Conservation (phyloP, 768 basidiomycete species). For the Gloeophyllum trabeum region DNA sequence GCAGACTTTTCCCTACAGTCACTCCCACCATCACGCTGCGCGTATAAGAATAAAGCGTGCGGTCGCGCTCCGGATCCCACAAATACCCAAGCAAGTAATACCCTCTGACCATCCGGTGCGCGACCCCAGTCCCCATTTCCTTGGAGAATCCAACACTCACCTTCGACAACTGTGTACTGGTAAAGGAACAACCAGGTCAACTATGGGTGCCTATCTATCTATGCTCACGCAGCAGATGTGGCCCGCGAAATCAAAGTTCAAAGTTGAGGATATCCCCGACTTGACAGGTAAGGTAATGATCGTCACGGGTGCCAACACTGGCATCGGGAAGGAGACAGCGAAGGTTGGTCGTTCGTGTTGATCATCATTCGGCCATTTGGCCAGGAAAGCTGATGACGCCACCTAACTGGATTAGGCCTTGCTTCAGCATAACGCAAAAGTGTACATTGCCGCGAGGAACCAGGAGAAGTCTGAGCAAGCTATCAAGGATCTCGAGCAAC, state of each 20-base stretch:
- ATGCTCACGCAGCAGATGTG: not conserved
- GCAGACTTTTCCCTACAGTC: too few species aligned
- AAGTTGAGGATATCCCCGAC: constrained; percentile 8
- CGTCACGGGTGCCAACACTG: constrained; percentile 10
- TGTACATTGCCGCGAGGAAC: constrained; percentile 23
- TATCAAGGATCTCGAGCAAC: constrained; percentile 18
- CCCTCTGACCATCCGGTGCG: too few species aligned
- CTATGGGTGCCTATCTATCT: not conserved
- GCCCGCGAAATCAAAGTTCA: constrained; percentile 4
- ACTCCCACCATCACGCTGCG: too few species aligned
- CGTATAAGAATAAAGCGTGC: too few species aligned
- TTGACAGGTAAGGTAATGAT: constrained; percentile 9
- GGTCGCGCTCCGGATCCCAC: too few species aligned
- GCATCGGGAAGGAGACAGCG: constrained; percentile 9
- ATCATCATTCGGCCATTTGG: not conserved
- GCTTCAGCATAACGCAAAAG: constrained; percentile 6
- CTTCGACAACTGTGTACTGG: too few species aligned
- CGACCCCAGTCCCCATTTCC: too few species aligned
- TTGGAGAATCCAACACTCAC: too few species aligned
- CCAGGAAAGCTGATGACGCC: too few species aligned
- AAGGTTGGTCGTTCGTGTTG: constrained; percentile 6
- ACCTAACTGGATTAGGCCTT: not conserved
- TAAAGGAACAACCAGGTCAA: too few species aligned
- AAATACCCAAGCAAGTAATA: too few species aligned
- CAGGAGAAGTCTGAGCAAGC: constrained; percentile 14